Conservation (phyloP, 306 rosid genomes). For the Acacia crassicarpa region DNA sequence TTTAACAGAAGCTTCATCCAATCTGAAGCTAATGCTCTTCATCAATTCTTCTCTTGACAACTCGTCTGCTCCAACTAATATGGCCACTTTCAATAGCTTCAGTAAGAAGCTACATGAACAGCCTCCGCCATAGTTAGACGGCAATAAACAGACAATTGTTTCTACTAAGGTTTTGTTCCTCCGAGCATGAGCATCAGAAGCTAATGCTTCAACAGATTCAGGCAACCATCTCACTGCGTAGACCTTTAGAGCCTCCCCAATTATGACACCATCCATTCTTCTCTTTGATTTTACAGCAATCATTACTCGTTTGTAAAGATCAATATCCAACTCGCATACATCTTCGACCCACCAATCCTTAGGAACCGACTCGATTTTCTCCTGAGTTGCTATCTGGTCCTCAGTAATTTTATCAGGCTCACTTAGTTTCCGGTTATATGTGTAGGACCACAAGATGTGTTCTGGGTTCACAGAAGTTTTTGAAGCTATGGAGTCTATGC, state of each 20-base stretch:
- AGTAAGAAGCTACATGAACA: conserved; percentile 88
- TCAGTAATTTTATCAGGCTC: conserved; percentile 57
- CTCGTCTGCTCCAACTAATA: conserved; percentile 75
- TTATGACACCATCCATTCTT: conserved; percentile 71
- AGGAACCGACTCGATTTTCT: conserved; percentile 64
- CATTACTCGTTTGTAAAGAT: conserved; percentile 71
- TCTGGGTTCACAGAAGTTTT: conserved; percentile 88
- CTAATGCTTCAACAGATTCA: conserved; percentile 80
- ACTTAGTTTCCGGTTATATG: conserved; percentile 68
- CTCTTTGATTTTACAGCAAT: conserved; percentile 73
- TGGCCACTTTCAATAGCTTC: conserved; percentile 83
- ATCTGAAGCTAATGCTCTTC: conserved; percentile 60
- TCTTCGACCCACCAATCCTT: conserved; percentile 96
- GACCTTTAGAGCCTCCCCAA: conserved; percentile 76
- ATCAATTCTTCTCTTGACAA: conserved; percentile 61
- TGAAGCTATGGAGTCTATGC: conserved; percentile 92
- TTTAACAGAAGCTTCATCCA: conserved; percentile 77
- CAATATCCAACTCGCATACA: conserved; percentile 80
- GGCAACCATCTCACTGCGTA: conserved; percentile 75
- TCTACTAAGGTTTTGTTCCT: conserved; percentile 82
- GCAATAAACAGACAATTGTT: conserved; percentile 85
- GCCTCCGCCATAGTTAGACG: conserved; percentile 60
- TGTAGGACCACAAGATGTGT: conserved; percentile 89
- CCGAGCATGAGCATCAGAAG: conserved; percentile 68
- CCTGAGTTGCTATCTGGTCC: conserved; percentile 49